phyloP scores from a whole-genome alignment of 169 alveolate species.

The Miamiensis avidus region DNA sequence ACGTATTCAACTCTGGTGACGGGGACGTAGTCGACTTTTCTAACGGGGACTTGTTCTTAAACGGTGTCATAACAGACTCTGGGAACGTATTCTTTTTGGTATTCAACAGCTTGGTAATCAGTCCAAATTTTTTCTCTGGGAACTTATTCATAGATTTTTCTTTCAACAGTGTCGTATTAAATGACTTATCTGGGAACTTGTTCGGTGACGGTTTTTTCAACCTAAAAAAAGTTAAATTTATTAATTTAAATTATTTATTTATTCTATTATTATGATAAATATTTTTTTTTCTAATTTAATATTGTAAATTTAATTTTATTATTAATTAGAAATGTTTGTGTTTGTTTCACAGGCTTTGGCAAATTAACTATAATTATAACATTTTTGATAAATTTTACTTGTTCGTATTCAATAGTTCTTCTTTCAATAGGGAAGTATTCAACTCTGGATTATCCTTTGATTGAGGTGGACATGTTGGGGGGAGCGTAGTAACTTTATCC shows the following conservation, averaged over 20 bases:
- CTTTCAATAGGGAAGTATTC: slow-evolving; percentile 48
- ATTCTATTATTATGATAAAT: too few species aligned
- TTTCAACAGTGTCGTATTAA: background rate
- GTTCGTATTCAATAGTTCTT: slow-evolving; percentile 39
- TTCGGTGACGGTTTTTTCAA: background rate
- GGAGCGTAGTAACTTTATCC: background rate
- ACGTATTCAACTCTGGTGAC: slow-evolving; percentile 40
- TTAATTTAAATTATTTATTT: too few species aligned
- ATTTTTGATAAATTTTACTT: background rate
- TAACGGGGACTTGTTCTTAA: slow-evolving; percentile 18
- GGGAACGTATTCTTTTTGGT: slow-evolving; percentile 46
- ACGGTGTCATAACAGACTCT: slow-evolving; percentile 36
- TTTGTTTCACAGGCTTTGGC: background rate
- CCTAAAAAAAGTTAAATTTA: background rate
- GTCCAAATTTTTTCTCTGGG: slow-evolving; percentile 48
- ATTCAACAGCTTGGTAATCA: slow-evolving; percentile 53
- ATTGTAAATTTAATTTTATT: too few species aligned
- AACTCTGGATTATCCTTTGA: slow-evolving; percentile 50
- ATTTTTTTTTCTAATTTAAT: too few species aligned
- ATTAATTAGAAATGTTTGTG: background rate
- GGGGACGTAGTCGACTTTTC: slow-evolving; percentile 45
- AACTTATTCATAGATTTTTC: background rate
- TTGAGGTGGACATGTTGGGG: background rate
- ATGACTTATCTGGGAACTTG: background rate
- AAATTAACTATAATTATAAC: too few species aligned